phyloP scores from a whole-genome alignment of 805 yeast genomes.

The Lachancea thermotolerans region DNA sequence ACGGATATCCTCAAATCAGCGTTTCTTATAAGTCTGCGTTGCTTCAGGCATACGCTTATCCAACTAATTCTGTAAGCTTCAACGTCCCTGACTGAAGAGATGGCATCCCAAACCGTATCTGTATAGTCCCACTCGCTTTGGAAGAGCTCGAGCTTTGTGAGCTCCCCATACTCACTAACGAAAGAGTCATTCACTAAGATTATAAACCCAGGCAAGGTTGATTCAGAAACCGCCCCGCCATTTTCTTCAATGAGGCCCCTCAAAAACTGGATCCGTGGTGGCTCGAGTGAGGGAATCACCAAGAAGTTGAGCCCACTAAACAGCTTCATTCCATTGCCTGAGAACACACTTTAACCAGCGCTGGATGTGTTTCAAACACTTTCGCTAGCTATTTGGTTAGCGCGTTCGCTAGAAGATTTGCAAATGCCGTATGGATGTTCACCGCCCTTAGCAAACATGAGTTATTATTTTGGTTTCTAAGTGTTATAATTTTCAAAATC shows the following conservation, averaged over 20 bases:
- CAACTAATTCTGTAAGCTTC: conserved; percentile 12
- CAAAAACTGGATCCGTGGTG: conserved; percentile 11
- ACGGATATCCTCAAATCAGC: not conserved
- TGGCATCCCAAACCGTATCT: conserved; percentile 7
- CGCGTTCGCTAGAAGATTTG: no score
- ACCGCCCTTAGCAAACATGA: no score
- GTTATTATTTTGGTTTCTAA: no score
- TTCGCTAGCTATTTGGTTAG: no score
- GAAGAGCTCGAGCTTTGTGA: conserved; percentile 16
- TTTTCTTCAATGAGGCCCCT: conserved; percentile 13
- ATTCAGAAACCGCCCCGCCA: conserved; percentile 18
- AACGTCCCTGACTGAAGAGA: conserved; percentile 3
- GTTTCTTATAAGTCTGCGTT: conserved; percentile 1
- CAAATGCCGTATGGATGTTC: no score
- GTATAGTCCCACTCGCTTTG: conserved; percentile 18
- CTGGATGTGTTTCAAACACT: not conserved
- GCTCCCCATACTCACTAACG: conserved; percentile 10
- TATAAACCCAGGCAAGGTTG: conserved; percentile 4
- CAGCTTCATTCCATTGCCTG: not conserved
- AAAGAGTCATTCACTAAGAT: conserved; percentile 24
- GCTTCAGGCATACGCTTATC: conserved; percentile 18
- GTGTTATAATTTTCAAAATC: no score
- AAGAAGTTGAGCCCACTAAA: conserved; percentile 1
- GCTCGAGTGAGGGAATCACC: conserved; percentile 2
- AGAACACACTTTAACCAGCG: not conserved